A percentile compares a stretch with the other conserved stretches of the same genome.
phyloP scores from a whole-genome alignment of 1,284 basidiomycete genomes.

The Fomitopsis palustris region DNA sequence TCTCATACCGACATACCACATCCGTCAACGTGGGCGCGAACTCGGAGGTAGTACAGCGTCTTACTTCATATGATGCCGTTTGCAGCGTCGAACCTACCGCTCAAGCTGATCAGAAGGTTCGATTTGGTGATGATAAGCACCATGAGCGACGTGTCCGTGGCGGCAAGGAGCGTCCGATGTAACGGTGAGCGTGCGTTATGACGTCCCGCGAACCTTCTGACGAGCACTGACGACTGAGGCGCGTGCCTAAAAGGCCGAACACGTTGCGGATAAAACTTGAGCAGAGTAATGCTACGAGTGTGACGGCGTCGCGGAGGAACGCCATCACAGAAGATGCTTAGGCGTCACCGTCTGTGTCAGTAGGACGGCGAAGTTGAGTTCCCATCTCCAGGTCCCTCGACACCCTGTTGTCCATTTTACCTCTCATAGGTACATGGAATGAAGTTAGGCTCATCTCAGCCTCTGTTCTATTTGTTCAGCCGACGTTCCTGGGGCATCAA shows the following conservation, averaged over 20 bases:
- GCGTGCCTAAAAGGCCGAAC: too few relatives aligned
- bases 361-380: neutral
- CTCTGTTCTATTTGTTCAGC: too few relatives aligned
- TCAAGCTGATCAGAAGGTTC: neutral
- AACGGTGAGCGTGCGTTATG: neutral
- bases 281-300: neutral
- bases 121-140: constrained; percentile 1
- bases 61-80: neutral
- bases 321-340: neutral
- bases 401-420: neutral
- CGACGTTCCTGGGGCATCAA: too few relatives aligned
- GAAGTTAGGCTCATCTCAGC: too few relatives aligned
- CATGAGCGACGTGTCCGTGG: neutral
- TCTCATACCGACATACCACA: neutral
- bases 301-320: neutral
- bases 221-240: neutral
- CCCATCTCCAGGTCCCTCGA: neutral
- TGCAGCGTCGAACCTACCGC: neutral
- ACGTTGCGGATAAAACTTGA: neutral
- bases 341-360: neutral
- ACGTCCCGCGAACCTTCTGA: neutral
- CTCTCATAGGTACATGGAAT: too few relatives aligned
- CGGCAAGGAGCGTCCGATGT: neutral
- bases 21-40: neutral
- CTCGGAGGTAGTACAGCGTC: neutral